Evolutionary conservation across 331 rosid species (phyloP).

Genomic region (Dryas integrifolia): DNA sequence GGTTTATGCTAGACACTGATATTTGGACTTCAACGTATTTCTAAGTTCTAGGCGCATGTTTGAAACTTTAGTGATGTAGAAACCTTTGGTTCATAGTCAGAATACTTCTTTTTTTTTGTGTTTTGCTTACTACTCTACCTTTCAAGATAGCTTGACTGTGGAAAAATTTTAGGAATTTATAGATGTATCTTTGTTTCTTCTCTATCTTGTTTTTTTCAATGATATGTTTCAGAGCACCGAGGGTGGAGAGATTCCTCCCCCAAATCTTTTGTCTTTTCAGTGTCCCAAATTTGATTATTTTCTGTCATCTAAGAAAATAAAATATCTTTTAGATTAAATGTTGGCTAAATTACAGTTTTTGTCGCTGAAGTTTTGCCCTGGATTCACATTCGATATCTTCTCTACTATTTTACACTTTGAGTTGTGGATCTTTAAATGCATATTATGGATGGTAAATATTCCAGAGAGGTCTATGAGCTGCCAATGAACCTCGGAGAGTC

Average conservation of each 20-base stretch:
- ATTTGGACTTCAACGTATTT: not conserved
- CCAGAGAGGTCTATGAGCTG: not conserved
- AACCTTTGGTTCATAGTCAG: too few species aligned
- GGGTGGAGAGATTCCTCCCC: too few species aligned
- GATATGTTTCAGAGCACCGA: too few species aligned
- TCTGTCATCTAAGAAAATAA: not conserved
- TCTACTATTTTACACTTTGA: not conserved
- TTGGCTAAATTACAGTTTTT: too few species aligned
- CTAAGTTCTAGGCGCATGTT: too few species aligned
- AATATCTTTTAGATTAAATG: not conserved
- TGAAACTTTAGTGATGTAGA: not conserved
- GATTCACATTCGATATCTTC: not conserved
- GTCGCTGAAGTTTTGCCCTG: too few species aligned
- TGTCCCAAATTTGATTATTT: not conserved
- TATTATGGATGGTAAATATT: not conserved
- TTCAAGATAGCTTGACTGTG: not conserved
- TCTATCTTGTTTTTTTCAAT: too few species aligned
- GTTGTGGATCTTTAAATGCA: conserved; percentile 11
- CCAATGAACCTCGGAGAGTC: not conserved
- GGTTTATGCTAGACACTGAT: not conserved
- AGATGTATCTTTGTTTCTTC: too few species aligned
- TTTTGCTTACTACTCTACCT: not conserved
- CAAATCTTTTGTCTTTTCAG: too few species aligned
- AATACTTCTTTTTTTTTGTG: too few species aligned
- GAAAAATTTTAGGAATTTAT: not conserved